Percentiles rank a stretch among this genome's conserved stretches.
Conservation (phyloP, 306 rosid species). For the Vachellia pachyceras region DNA sequence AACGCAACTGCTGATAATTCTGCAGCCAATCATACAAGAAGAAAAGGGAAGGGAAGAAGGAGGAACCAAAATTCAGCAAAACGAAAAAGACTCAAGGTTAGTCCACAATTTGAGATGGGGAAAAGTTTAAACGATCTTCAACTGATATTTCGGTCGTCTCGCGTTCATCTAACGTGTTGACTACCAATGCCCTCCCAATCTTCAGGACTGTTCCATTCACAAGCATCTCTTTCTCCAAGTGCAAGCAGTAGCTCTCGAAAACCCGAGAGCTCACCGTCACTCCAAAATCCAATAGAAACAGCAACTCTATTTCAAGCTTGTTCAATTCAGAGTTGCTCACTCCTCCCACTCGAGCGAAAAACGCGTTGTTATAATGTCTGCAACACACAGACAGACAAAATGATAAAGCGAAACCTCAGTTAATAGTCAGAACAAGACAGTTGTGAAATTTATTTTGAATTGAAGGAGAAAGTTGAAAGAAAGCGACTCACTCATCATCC, state of each 20-base stretch:
- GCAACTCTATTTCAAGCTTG: conserved; percentile 86
- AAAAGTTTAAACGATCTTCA: conserved; percentile 55
- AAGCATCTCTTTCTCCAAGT: conserved; percentile 74
- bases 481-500: conserved; percentile 83
- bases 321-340: conserved; percentile 81
- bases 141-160: conserved; percentile 52
- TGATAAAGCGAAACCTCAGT: conserved; percentile 4
- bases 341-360: conserved; percentile 83
- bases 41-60: background rate
- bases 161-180: conserved; percentile 50
- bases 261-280: conserved; percentile 71
- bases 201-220: conserved; percentile 53
- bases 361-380: conserved; percentile 85
- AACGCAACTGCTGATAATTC: conserved; percentile 4
- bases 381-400: conserved; percentile 12
- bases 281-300: conserved; percentile 79
- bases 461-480: background rate
- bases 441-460: background rate
- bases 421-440: background rate
- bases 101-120: conserved; percentile 55
- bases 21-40: background rate
- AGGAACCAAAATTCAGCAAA: conserved; percentile 30
- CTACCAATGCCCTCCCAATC: conserved; percentile 56
- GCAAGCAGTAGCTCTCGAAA: conserved; percentile 79
- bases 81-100: conserved; percentile 30